These are phyloP conservation scores for Pythium biforme DNA, from an alignment of 352 stramenopile genomes.

Conservation along the genomic window DNA sequence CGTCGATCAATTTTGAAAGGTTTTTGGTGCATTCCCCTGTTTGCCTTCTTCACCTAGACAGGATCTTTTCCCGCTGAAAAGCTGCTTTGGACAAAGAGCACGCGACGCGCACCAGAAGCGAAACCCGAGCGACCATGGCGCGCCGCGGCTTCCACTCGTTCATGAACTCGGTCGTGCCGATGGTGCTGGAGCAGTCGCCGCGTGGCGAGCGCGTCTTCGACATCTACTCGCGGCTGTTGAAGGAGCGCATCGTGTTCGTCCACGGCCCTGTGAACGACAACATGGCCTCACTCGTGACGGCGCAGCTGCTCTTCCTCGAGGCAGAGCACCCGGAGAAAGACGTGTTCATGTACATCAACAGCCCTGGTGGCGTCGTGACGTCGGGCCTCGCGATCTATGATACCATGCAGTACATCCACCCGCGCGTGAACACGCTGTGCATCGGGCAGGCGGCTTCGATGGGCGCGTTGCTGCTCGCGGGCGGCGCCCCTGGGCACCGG, in stretches of 20 bases:
- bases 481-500: conserved; percentile 84
- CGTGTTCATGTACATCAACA: conserved; percentile 99
- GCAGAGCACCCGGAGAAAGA: conserved; percentile 96
- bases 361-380: conserved; percentile 95
- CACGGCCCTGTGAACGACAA: conserved; percentile 92
- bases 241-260: conserved; percentile 97
- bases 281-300: conserved; percentile 81
- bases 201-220: conserved; percentile 96
- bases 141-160: conserved; percentile 55
- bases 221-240: conserved; percentile 97
- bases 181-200: conserved; percentile 92
- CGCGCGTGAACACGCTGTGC: conserved; percentile 97
- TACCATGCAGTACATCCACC: conserved; percentile 98
- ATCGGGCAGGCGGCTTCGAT: conserved; percentile 97
- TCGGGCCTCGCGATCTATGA: conserved; percentile 98
- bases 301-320: conserved; percentile 94
- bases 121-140: conserved; percentile 10
- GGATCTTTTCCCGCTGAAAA: conserved; percentile 5
- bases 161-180: conserved; percentile 84
- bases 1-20: conserved; percentile 16
- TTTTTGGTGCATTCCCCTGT: neutral
- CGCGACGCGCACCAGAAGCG: neutral
- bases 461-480: conserved; percentile 93
- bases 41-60: too few relatives aligned
- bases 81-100: neutral